These are phyloP conservation scores for Euryodendron excelsum DNA, from an alignment of 148 eudicot species.

Conservation along the genomic window DNA sequence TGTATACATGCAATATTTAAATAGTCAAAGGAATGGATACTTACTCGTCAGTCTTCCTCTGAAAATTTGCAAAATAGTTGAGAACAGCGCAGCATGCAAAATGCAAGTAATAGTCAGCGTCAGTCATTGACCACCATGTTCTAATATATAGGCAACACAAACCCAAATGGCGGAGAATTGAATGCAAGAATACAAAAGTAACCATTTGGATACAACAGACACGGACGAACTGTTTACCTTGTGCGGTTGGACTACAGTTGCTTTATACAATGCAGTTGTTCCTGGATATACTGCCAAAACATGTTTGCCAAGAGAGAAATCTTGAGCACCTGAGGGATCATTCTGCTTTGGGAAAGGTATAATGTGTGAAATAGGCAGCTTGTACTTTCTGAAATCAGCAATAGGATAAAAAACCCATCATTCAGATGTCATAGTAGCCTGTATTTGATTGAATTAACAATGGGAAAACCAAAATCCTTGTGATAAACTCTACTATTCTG, in stretches of 20 bases:
- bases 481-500: not conserved
- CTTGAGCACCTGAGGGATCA: conserved; percentile 67
- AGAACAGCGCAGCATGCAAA: conserved; percentile 24
- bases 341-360: conserved; percentile 84
- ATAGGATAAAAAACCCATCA: not conserved
- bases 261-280: conserved; percentile 94
- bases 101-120: conserved; percentile 27
- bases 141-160: not conserved
- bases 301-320: conserved; percentile 72
- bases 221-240: conserved; percentile 49
- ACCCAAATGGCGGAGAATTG: not conserved
- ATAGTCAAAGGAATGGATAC: conserved; percentile 31
- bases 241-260: conserved; percentile 83
- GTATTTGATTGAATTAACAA: not conserved
- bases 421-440: not conserved
- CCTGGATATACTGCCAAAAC: conserved; percentile 96
- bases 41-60: conserved; percentile 97
- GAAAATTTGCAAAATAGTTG: conserved; percentile 20
- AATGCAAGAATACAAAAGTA: not conserved
- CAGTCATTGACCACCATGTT: not conserved
- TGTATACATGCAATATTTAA: not conserved
- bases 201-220: not conserved
- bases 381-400: conserved; percentile 62
- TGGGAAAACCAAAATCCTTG: not conserved
- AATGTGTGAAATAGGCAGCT: conserved; percentile 77